These are phyloP conservation scores for Cydonia oblonga DNA, from an alignment of 331 rosid species.

Conservation along the genomic window DNA sequence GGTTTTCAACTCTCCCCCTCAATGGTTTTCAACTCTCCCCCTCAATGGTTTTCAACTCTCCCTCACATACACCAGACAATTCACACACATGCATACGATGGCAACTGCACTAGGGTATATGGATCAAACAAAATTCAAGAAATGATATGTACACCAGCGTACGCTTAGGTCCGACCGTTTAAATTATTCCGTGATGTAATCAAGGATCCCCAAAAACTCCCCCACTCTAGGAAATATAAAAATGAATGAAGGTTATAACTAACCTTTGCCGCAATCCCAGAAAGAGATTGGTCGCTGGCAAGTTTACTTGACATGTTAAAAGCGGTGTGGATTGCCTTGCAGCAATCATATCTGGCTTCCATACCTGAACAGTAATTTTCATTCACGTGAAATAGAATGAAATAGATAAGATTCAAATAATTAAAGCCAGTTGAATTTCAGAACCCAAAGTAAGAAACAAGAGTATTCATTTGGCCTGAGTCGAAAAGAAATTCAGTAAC, in stretches of 20 bases:
- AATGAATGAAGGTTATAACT: background rate
- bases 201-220: background rate
- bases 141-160: background rate
- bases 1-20: background rate
- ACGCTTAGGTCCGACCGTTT: background rate
- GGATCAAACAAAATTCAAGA: background rate
- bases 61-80: background rate
- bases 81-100: background rate
- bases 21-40: background rate
- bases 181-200: background rate
- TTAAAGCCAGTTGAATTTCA: background rate
- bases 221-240: background rate
- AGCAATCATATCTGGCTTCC: slow-evolving; percentile 80
- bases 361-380: slow-evolving; percentile 43
- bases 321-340: slow-evolving; percentile 53
- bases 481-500: background rate
- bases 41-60: background rate
- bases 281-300: slow-evolving; percentile 40
- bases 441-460: background rate
- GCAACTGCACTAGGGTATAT: background rate
- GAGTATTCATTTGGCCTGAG: background rate
- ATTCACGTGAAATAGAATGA: background rate
- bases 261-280: slow-evolving; percentile 58
- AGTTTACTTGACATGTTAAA: slow-evolving; percentile 41
- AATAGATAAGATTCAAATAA: background rate